phyloP scores from a whole-genome alignment of 305 asterid species.

The Ajuga reptans region DNA sequence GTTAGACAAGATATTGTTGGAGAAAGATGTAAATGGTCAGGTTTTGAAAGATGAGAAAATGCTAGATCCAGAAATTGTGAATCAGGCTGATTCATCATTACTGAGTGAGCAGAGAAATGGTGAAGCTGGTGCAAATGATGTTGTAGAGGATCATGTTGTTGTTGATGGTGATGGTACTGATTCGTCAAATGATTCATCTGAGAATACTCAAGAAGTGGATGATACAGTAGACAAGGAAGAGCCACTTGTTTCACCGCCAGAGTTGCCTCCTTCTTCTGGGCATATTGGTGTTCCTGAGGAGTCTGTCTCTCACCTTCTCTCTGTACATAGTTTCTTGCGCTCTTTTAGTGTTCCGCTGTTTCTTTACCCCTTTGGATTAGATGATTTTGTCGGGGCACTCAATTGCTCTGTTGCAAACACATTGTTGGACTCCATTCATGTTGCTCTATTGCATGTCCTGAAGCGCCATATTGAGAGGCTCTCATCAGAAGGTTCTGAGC shows the following conservation, averaged over 20 bases:
- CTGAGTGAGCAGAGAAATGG: constrained; percentile 24
- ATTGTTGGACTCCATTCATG: constrained; percentile 85
- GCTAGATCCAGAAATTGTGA: constrained; percentile 15
- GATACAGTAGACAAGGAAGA: constrained; percentile 35
- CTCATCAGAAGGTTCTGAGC: constrained; percentile 69
- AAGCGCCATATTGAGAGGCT: constrained; percentile 69
- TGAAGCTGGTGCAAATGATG: constrained; percentile 29
- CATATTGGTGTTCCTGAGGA: constrained; percentile 78
- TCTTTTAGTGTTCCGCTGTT: constrained; percentile 72
- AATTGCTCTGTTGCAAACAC: constrained; percentile 65
- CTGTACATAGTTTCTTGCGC: constrained; percentile 76
- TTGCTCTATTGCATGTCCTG: constrained; percentile 71
- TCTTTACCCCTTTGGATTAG: constrained; percentile 80
- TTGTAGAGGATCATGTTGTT: constrained; percentile 26
- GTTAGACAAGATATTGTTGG: constrained; percentile 39
- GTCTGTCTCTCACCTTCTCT: constrained; percentile 67
- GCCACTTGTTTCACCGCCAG: constrained; percentile 60
- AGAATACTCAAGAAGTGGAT: constrained; percentile 38
- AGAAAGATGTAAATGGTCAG: constrained; percentile 27
- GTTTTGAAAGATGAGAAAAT: constrained; percentile 24
- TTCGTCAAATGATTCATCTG: constrained; percentile 50
- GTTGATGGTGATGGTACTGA: constrained; percentile 34
- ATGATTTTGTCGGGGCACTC: constrained; percentile 95
- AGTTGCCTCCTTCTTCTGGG: constrained; percentile 87
- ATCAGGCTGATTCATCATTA: constrained; percentile 22